Base-by-base conservation (phyloP, 495 filamentous ascomycete species). In the Talaromyces thailandensis region DNA sequence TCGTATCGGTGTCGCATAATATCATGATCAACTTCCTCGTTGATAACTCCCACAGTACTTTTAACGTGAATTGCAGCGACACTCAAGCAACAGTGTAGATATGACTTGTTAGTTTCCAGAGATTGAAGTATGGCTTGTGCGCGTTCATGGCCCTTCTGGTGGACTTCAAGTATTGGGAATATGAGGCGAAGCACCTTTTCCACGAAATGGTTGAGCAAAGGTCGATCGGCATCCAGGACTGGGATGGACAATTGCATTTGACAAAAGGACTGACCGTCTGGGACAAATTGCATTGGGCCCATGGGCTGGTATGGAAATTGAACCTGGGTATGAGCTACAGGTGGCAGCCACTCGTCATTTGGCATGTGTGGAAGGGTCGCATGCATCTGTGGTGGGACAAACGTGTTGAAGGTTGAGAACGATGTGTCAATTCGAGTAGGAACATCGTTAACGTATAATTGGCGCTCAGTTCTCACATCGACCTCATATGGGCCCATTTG, bases 31-130 rank as follows among this genome's bases (percentile, higher is more conserved):
- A 92, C 84, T 62, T 96, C 91, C 32, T 83, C 85, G 48, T 79
- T 76, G 21, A 90, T 71, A n/a, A n/a, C n/a, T 29, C 86, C 76
- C 64, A 78, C 76, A 0, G 88, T 89, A 0, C 90, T 86, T 79
- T 97, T 98, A 67, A 88, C 86, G 74, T 98, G 94, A 67, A 95
- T 89, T n/a, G 93, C 93, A 14, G 94, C 82, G 64, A 96, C 93
- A 79, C 92, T 96, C 62, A 98, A 79, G 75, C 94, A 98, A 75
- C 93, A 97, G 76, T 96, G 93, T 18, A 96, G 80, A 73, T 97
- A 98, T 64, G 84, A 89, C 70, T 91, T 92, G 82, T 98, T 98
- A 58, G 82, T 89, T 69, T 92, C 88, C 25, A 98, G 78, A 21
- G 93, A 86, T 2, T 86, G 89, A 2, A 98, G 81, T 67, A 98